Percentiles rank a stretch among this genome's conserved stretches.
These are phyloP conservation scores for Hemileccinum rubropunctum DNA, from an alignment of 768 basidiomycete genomes.

Conservation along the genomic window DNA sequence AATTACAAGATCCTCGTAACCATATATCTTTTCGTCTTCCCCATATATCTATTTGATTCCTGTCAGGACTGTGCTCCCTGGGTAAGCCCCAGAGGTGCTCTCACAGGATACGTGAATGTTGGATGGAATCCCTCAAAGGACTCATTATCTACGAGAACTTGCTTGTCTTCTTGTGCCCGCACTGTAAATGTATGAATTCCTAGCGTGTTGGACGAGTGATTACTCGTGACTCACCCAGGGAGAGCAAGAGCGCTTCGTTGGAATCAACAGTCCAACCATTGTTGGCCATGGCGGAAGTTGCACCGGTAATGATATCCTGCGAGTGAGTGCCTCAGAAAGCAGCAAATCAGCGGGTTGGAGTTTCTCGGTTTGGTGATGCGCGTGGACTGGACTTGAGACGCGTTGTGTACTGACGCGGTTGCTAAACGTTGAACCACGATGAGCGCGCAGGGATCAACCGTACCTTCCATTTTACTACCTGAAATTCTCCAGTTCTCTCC, in stretches of 20 bases:
- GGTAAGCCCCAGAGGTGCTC: neutral
- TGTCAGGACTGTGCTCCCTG: slow-evolving; percentile 5
- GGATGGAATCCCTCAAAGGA: slow-evolving; percentile 73
- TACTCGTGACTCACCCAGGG: slow-evolving; percentile 52
- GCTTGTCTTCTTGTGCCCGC: slow-evolving; percentile 65
- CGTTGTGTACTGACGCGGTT: slow-evolving; percentile 30
- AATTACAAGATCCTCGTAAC: slow-evolving; percentile 81
- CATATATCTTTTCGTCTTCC: slow-evolving; percentile 95
- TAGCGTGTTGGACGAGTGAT: slow-evolving; percentile 1
- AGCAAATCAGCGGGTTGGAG: too few relatives aligned
- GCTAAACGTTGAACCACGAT: slow-evolving; percentile 20
- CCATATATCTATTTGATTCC: slow-evolving; percentile 71
- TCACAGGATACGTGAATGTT: slow-evolving; percentile 91
- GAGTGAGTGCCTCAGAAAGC: too few relatives aligned
- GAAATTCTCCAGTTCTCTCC: slow-evolving; percentile 82
- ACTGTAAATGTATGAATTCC: slow-evolving; percentile 40
- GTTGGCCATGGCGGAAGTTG: slow-evolving; percentile 19
- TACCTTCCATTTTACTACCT: slow-evolving; percentile 25
- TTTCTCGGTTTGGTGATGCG: too few relatives aligned
- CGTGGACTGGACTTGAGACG: slow-evolving; percentile 12
- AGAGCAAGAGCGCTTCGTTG: slow-evolving; percentile 72
- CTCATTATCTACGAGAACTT: slow-evolving; percentile 53
- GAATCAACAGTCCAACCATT: slow-evolving; percentile 76
- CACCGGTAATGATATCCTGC: neutral
- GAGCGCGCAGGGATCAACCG: slow-evolving; percentile 27